Percentiles rank a stretch among this genome's conserved stretches.
Conservation (phyloP, 257 asterid genomes). For the Solanum etuberosum region DNA sequence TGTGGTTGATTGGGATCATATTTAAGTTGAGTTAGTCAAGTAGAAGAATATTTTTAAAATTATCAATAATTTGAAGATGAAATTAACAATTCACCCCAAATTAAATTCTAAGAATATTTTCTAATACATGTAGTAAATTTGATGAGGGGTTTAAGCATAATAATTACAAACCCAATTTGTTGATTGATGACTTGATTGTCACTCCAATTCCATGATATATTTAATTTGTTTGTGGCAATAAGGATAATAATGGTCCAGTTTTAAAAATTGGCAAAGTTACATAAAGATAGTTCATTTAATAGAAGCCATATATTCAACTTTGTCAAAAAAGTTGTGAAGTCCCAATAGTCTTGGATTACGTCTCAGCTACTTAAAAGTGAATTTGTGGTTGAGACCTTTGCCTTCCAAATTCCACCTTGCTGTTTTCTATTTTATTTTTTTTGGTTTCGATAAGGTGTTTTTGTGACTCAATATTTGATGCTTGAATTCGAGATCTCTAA, state of each 20-base stretch:
- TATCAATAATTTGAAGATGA: no score
- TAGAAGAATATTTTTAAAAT: no score
- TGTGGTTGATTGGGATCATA: background rate
- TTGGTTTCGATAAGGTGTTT: background rate
- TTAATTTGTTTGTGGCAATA: background rate
- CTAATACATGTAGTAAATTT: background rate
- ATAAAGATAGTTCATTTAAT: background rate
- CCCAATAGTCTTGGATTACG: background rate
- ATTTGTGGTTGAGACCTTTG: background rate
- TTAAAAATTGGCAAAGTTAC: background rate
- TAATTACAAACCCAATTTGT: background rate
- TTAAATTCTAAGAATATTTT: no score
- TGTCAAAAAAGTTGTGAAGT: background rate
- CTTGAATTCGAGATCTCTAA: background rate
- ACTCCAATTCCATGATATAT: background rate
- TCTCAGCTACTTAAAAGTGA: background rate
- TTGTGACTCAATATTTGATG: fast-evolving
- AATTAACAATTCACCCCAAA: background rate
- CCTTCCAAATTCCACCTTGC: background rate
- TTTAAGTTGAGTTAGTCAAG: no score
- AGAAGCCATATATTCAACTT: background rate
- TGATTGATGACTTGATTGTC: background rate
- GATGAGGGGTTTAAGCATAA: background rate
- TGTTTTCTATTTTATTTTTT: background rate
- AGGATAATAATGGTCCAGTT: background rate